Base-by-base conservation (phyloP, 768 basidiomycete genomes). In the Pisolithus tinctorius region DNA sequence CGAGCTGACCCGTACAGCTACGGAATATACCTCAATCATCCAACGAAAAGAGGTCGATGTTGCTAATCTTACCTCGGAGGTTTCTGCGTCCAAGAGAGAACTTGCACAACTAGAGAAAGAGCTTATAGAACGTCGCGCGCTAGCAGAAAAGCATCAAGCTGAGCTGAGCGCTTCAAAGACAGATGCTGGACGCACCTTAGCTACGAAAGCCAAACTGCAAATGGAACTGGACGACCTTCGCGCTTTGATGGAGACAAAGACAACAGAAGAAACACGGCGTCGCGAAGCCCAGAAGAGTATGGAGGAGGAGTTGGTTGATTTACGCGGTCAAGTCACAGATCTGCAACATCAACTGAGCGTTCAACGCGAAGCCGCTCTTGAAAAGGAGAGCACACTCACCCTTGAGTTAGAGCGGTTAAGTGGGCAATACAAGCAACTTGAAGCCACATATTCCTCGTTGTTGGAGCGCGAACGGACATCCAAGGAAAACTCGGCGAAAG, bases 181-280 rank as follows among this genome's bases (percentile, higher is more conserved):
- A 30, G 83, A 81, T 45, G 41, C 68, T 64, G 64, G 84, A 67
- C 71, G 77, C 34, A 67, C 71, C 2, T 63, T 69, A 9, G 58
- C 57, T 4, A 69, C 76, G 3, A 81, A 80, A 26, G 70, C 71
- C 26, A 87, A 84, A 60, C 72, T 95, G 2, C 83, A 90, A 60
- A 78, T 75, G 38, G 94, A 96, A 66, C 72, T 96, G 10, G 93
- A 95, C 59, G 86, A 90, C 54, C 74, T 98, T 7, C 84, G 93
- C 6, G 72, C 79, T n/a, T 71, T 88, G 13, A 80, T 96, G 71
- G 83, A 85, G 43, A 87, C 88, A 1, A 96, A 93, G 66, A 79
- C 84, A 0, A 84, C 83, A 25, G 93, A 97, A 65, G 93, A 93
- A 60, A 86, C 81, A 8, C 84, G 85, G 29, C 80, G 89, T 16